Percentiles rank a stretch among this genome's conserved stretches.
Evolutionary conservation across 225 moss, liverwort and hornwort species (phyloP).

Genomic region (Thuidium tamariscinum): DNA sequence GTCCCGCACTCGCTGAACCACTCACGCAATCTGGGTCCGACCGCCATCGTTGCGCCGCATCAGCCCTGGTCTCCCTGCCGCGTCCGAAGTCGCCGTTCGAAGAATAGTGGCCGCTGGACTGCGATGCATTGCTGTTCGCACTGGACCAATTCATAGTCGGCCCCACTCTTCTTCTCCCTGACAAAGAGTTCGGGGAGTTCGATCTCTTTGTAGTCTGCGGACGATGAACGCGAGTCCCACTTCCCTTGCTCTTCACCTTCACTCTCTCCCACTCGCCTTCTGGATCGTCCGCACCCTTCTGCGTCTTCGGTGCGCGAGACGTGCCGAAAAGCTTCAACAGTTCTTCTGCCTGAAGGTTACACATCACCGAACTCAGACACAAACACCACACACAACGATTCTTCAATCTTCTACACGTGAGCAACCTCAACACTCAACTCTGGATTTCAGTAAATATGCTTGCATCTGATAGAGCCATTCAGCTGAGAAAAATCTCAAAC

Average conservation of each 20-base stretch:
- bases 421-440: background rate
- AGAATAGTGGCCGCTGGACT: slow-evolving; percentile 31
- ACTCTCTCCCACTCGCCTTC: slow-evolving; percentile 97
- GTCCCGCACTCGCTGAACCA: slow-evolving; percentile 72
- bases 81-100: slow-evolving; percentile 59
- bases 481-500: background rate
- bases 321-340: slow-evolving; percentile 81
- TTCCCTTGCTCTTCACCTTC: slow-evolving; percentile 78
- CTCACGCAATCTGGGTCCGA: slow-evolving; percentile 79
- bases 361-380: slow-evolving; percentile 3
- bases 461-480: background rate
- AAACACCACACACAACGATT: background rate
- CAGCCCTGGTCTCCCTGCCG: slow-evolving; percentile 60
- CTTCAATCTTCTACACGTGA: background rate
- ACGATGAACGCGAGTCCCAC: slow-evolving; percentile 48
- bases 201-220: slow-evolving; percentile 51
- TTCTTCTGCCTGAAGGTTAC: slow-evolving; percentile 58
- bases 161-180: slow-evolving; percentile 54
- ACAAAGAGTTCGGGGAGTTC: slow-evolving; percentile 49
- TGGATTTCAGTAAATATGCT: background rate
- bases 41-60: slow-evolving; percentile 78
- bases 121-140: slow-evolving; percentile 28
- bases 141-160: slow-evolving; percentile 33
- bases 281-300: slow-evolving; percentile 49
- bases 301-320: slow-evolving; percentile 32